A percentile compares a stretch with the other conserved stretches of the same genome.
phyloP scores from a whole-genome alignment of 495 filamentous ascomycete genomes.

The Corynascus novoguineensis region DNA sequence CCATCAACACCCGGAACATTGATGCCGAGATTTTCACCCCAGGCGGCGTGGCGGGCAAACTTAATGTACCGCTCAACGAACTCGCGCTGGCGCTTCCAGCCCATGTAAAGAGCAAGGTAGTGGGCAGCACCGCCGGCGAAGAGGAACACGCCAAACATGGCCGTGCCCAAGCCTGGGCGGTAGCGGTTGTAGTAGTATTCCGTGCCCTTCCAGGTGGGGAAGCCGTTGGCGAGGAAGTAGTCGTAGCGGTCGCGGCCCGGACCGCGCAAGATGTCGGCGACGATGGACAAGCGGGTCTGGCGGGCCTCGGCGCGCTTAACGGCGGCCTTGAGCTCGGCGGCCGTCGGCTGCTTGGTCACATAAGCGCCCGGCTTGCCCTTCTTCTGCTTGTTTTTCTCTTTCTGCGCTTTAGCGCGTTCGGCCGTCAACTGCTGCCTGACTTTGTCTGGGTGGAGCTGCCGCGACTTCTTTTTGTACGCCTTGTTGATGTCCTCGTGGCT shows the following conservation, averaged over 20 bases:
- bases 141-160: constrained; percentile 77
- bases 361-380: constrained; percentile 57
- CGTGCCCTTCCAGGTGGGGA: constrained; percentile 92
- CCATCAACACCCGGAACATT: constrained; percentile 56
- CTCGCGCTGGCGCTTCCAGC: constrained; percentile 81
- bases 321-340: constrained; percentile 66
- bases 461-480: constrained; percentile 82
- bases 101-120: constrained; percentile 74
- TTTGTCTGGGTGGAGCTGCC: constrained; percentile 87
- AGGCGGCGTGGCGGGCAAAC: constrained; percentile 79
- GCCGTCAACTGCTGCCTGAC: constrained; percentile 76
- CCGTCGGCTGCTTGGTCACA: constrained; percentile 63
- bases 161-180: constrained; percentile 80
- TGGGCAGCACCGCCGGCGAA: constrained; percentile 79
- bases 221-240: constrained; percentile 89
- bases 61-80: constrained; percentile 88
- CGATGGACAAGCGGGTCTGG: constrained; percentile 74
- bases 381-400: constrained; percentile 47
- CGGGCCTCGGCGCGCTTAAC: constrained; percentile 70
- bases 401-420: constrained; percentile 55
- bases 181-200: constrained; percentile 96
- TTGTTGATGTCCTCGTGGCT: constrained; percentile 86
- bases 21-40: constrained; percentile 55
- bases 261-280: constrained; percentile 79
- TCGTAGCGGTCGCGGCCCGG: constrained; percentile 81